These are phyloP conservation scores for Cladosporium cucumerinum DNA, from an alignment of 2,329 filamentous ascomycete genomes.

Conservation along the genomic window DNA sequence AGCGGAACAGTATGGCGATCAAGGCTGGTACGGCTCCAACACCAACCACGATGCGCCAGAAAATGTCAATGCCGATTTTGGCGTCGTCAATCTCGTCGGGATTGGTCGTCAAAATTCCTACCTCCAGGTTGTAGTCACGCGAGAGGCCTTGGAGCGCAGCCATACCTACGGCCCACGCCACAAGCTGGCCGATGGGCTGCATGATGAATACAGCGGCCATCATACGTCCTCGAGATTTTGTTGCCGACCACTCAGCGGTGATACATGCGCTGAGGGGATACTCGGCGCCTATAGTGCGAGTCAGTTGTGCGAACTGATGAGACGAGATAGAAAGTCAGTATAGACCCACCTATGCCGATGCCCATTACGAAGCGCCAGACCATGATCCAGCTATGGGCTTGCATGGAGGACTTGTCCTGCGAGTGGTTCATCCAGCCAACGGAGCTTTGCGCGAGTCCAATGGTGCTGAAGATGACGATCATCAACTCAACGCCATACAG, in stretches of 20 bases:
- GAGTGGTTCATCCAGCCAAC: constrained; percentile 20
- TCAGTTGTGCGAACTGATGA: not conserved
- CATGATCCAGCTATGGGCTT: constrained; percentile 35
- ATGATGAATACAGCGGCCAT: constrained; percentile 42
- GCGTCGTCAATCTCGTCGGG: constrained; percentile 21
- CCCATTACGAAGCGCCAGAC: constrained; percentile 42
- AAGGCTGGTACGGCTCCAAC: constrained; percentile 39
- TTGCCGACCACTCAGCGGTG: constrained; percentile 39
- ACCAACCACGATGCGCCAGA: constrained; percentile 41
- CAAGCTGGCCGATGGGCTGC: constrained; percentile 42
- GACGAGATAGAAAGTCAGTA: not conserved
- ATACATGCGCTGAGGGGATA: constrained; percentile 40
- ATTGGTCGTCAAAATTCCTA: constrained; percentile 5
- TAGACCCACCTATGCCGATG: constrained; percentile 37
- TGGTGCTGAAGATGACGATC: constrained; percentile 40
- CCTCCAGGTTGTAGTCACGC: constrained; percentile 19
- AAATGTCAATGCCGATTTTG: constrained; percentile 35
- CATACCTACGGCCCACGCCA: constrained; percentile 23
- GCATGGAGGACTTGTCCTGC: constrained; percentile 11
- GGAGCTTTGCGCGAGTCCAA: constrained; percentile 39
- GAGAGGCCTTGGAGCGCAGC: constrained; percentile 22
- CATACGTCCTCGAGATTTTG: constrained; percentile 39
- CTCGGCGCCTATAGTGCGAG: constrained; percentile 3
- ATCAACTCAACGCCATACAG: constrained; percentile 42
- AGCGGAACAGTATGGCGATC: constrained; percentile 39